Conservation (phyloP, 2,329 filamentous ascomycete species). For the Aspergillus ochraceoroseus region DNA sequence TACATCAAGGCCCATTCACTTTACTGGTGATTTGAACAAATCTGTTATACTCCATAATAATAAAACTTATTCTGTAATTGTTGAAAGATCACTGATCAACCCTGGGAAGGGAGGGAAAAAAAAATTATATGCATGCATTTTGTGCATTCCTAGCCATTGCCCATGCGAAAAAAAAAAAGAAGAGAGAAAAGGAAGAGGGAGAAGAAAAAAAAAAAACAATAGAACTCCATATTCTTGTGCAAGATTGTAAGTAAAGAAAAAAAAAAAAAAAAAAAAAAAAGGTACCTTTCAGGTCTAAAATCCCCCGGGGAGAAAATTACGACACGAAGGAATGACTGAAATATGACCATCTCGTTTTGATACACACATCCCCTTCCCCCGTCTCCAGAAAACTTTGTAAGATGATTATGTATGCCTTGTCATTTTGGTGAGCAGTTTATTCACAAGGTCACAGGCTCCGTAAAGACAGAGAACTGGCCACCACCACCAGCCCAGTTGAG, state of each 20-base stretch:
- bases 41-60: too few relatives aligned
- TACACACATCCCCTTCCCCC: background rate
- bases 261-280: conserved; percentile 5
- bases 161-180: too few relatives aligned
- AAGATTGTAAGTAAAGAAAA: too few relatives aligned
- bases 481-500: conserved; percentile 78
- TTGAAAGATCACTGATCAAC: too few relatives aligned
- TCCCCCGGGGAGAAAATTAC: conserved; percentile 7
- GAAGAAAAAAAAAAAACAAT: background rate
- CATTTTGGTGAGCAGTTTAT: too few relatives aligned
- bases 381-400: too few relatives aligned
- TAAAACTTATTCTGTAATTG: too few relatives aligned
- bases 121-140: background rate
- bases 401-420: too few relatives aligned
- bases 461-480: conserved; percentile 62
- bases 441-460: conserved; percentile 28
- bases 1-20: too few relatives aligned
- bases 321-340: conserved; percentile 6
- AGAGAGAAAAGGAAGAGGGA: too few relatives aligned
- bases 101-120: background rate
- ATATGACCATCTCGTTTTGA: background rate
- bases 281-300: conserved; percentile 6
- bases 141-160: too few relatives aligned
- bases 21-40: too few relatives aligned
- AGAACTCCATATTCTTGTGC: background rate